Percentiles rank a stretch among this genome's conserved stretches.
phyloP scores from a whole-genome alignment of 202 grass and related monocot genomes.

The Sporobolus alterniflorus region DNA sequence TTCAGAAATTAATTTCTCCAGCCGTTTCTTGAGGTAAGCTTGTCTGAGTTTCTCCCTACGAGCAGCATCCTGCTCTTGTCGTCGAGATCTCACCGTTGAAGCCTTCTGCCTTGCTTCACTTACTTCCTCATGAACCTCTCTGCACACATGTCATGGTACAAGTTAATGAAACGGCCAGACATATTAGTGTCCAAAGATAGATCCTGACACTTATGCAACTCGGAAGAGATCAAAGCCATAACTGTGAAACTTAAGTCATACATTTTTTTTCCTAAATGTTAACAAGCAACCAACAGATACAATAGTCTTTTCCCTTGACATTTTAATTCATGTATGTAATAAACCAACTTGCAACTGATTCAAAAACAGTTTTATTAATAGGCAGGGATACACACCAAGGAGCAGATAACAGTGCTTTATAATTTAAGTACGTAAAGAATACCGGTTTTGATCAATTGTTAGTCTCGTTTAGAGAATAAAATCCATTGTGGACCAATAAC shows the following conservation, averaged over 20 bases:
- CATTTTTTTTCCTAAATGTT: not conserved
- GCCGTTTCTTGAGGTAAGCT: slow-evolving; percentile 91
- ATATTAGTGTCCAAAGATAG: not conserved
- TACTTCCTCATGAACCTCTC: slow-evolving; percentile 96
- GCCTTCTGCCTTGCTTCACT: slow-evolving; percentile 81
- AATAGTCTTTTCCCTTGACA: not conserved
- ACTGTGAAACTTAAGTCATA: not conserved
- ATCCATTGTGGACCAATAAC: not conserved
- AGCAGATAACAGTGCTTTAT: not conserved
- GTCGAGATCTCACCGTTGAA: slow-evolving; percentile 60
- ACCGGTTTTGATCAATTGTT: not conserved
- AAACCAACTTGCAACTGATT: not conserved
- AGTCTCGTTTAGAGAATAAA: too few species aligned
- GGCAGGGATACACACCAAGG: not conserved
- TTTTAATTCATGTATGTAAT: not conserved
- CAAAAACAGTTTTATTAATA: not conserved
- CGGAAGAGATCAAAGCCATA: not conserved
- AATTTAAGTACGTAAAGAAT: not conserved
- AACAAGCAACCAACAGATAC: slow-evolving; percentile 2
- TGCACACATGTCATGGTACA: slow-evolving; percentile 31
- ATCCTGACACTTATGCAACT: not conserved
- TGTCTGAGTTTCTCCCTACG: slow-evolving; percentile 92
- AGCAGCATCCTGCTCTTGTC: slow-evolving; percentile 83
- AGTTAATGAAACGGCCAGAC: slow-evolving; percentile 27
- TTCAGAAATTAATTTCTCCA: slow-evolving; percentile 73